A percentile compares a stretch with the other conserved stretches of the same genome.
These are phyloP conservation scores for Candida tallmaniae DNA, from an alignment of 805 yeast genomes.

Conservation along the genomic window DNA sequence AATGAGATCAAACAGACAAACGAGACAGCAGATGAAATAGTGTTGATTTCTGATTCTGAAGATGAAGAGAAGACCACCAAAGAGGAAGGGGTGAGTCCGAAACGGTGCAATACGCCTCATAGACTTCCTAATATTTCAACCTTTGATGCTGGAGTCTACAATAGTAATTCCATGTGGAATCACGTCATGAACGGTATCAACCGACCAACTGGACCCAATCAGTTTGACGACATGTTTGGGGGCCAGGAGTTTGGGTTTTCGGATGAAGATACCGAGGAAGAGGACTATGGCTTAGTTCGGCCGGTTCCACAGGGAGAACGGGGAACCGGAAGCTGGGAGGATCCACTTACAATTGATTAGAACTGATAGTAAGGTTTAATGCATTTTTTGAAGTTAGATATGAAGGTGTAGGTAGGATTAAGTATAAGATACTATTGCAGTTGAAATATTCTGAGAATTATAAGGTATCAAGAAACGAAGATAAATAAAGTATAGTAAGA, in stretches of 20 bases:
- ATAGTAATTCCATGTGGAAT: too few relatives aligned
- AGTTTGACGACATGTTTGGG: not conserved
- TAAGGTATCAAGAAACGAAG: too few relatives aligned
- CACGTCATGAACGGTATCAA: not conserved
- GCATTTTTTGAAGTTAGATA: too few relatives aligned
- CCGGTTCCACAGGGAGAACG: not conserved
- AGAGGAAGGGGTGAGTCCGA: too few relatives aligned
- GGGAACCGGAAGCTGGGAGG: constrained; percentile 32
- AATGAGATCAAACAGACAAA: constrained; percentile 12
- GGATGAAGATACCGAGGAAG: constrained; percentile 11
- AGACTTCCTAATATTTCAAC: not conserved
- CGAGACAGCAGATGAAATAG: constrained; percentile 17
- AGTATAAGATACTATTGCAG: too few relatives aligned
- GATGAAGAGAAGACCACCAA: too few relatives aligned
- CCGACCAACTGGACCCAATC: not conserved
- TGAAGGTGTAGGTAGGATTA: too few relatives aligned
- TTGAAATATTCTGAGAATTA: too few relatives aligned
- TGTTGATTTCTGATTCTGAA: constrained; percentile 30
- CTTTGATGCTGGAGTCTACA: too few relatives aligned
- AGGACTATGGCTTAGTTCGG: constrained; percentile 1
- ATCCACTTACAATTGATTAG: constrained; percentile 37
- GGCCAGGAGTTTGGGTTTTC: not conserved
- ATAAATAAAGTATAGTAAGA: too few relatives aligned
- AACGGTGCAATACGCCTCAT: too few relatives aligned
- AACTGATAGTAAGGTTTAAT: too few relatives aligned